Evolutionary conservation across 1,284 basidiomycete species (phyloP).

Genomic region (Pseudozyma tsukubaensis): DNA sequence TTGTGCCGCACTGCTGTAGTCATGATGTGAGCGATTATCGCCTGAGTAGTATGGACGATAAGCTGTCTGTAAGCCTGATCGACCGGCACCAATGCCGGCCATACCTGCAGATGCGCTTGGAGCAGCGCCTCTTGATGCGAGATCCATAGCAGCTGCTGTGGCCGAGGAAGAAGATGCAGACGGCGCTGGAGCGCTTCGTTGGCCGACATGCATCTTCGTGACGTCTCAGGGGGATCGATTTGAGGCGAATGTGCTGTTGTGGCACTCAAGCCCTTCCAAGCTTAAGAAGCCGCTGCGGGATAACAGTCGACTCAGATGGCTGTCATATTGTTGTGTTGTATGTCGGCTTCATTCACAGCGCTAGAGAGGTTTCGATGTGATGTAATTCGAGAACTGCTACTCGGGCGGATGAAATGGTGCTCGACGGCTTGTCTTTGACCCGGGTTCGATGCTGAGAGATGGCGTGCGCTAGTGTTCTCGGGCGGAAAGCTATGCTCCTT

Average conservation of each 20-base stretch:
- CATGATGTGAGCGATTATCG: constrained; percentile 12
- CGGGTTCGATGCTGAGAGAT: too few relatives aligned
- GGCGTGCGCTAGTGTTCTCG: too few relatives aligned
- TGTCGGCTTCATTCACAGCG: too few relatives aligned
- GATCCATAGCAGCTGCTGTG: not conserved
- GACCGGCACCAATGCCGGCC: constrained; percentile 38
- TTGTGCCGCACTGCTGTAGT: constrained; percentile 2
- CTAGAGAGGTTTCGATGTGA: too few relatives aligned
- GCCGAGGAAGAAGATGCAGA: not conserved
- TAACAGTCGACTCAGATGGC: constrained; percentile 1
- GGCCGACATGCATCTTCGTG: constrained; percentile 23
- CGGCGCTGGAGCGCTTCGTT: constrained; percentile 11
- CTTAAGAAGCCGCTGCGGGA: not conserved
- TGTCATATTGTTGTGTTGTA: not conserved
- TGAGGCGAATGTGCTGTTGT: not conserved
- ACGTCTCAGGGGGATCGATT: not conserved
- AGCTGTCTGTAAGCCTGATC: constrained; percentile 11
- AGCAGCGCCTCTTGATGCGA: constrained; percentile 1
- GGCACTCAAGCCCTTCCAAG: too few relatives aligned
- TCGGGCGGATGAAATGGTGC: too few relatives aligned
- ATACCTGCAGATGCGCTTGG: constrained; percentile 22
- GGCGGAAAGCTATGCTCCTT: too few relatives aligned
- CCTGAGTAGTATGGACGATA: constrained; percentile 19
- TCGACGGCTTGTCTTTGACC: too few relatives aligned
- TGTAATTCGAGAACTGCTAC: too few relatives aligned